These are phyloP conservation scores for Oidiodendron maius DNA, from an alignment of 495 filamentous ascomycete species.

Conservation along the genomic window DNA sequence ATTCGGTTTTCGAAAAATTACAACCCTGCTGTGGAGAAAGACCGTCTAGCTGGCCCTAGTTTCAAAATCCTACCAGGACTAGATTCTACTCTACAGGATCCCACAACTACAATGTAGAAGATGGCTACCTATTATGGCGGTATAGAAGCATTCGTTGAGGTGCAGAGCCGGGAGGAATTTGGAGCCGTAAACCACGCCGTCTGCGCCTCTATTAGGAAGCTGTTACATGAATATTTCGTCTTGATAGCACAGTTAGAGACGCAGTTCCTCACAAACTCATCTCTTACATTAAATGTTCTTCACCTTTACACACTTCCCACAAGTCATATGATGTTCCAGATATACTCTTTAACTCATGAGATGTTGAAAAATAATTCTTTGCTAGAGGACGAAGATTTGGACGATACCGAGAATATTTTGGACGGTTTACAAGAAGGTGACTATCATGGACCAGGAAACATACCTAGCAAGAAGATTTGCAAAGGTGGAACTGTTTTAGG, in stretches of 20 bases:
- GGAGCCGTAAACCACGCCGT: conserved; percentile 95
- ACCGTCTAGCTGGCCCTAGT: conserved; percentile 71
- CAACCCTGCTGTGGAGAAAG: conserved; percentile 77
- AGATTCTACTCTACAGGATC: conserved; percentile 84
- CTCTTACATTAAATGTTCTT: conserved; percentile 86
- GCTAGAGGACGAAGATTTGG: conserved; percentile 75
- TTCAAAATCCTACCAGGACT: conserved; percentile 79
- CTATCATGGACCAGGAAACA: conserved; percentile 66
- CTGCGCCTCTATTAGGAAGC: conserved; percentile 85
- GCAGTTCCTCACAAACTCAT: conserved; percentile 77
- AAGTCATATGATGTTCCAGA: conserved; percentile 78
- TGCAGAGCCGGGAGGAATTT: conserved; percentile 87
- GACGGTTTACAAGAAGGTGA: conserved; percentile 75
- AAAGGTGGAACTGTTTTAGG: conserved; percentile 89
- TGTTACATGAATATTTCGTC: conserved; percentile 87
- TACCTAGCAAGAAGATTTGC: conserved; percentile 85
- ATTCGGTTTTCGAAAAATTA: conserved; percentile 79
- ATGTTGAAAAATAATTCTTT: conserved; percentile 81
- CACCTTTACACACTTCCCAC: conserved; percentile 88
- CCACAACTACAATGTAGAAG: conserved; percentile 81
- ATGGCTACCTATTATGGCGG: conserved; percentile 93
- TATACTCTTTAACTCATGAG: conserved; percentile 83
- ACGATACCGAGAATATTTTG: conserved; percentile 83
- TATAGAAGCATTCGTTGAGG: conserved; percentile 87
- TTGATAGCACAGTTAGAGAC: conserved; percentile 90